A percentile compares a stretch with the other conserved stretches of the same genome.
These are phyloP conservation scores for Cytospora schulzeri DNA, from an alignment of 2,329 filamentous ascomycete genomes.

Conservation along the genomic window DNA sequence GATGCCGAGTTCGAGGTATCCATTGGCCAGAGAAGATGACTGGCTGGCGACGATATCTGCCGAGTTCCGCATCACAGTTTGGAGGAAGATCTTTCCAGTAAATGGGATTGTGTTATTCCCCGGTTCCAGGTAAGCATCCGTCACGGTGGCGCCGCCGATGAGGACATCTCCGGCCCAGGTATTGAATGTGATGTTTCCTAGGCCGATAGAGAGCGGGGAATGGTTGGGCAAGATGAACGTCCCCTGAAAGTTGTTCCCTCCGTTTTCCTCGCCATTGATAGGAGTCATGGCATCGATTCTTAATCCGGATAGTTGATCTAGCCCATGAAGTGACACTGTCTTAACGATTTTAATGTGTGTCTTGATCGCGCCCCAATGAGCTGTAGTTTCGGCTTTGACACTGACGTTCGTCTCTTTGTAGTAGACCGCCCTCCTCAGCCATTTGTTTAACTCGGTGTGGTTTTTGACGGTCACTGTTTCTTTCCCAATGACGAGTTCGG, in stretches of 20 bases:
- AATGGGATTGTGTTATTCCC: slow-evolving; percentile 47
- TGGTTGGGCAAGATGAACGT: slow-evolving; percentile 48
- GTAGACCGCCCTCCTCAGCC: slow-evolving; percentile 46
- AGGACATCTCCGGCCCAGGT: slow-evolving; percentile 43
- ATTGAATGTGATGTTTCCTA: slow-evolving; percentile 51
- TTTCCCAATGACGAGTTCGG: slow-evolving; percentile 38
- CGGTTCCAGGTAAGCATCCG: slow-evolving; percentile 43
- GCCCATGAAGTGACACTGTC: slow-evolving; percentile 41
- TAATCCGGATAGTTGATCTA: slow-evolving; percentile 43
- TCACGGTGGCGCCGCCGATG: slow-evolving; percentile 43
- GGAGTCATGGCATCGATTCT: slow-evolving; percentile 45
- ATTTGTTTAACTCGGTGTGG: slow-evolving; percentile 42
- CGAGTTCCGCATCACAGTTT: slow-evolving; percentile 45
- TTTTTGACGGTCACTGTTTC: slow-evolving; percentile 42
- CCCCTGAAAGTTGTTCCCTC: slow-evolving; percentile 31
- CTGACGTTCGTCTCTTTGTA: slow-evolving; percentile 41
- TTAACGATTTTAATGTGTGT: slow-evolving; percentile 44
- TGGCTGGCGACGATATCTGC: slow-evolving; percentile 40
- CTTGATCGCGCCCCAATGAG: slow-evolving; percentile 44
- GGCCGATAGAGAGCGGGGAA: slow-evolving; percentile 45
- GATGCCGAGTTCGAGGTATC: slow-evolving; percentile 37
- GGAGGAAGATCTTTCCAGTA: slow-evolving; percentile 45
- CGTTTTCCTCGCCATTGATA: slow-evolving; percentile 33
- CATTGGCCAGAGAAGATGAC: neutral
- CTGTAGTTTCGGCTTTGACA: slow-evolving; percentile 39